These are phyloP conservation scores for Friedmanniomyces simplex DNA, from an alignment of 495 filamentous ascomycete species.

Conservation along the genomic window DNA sequence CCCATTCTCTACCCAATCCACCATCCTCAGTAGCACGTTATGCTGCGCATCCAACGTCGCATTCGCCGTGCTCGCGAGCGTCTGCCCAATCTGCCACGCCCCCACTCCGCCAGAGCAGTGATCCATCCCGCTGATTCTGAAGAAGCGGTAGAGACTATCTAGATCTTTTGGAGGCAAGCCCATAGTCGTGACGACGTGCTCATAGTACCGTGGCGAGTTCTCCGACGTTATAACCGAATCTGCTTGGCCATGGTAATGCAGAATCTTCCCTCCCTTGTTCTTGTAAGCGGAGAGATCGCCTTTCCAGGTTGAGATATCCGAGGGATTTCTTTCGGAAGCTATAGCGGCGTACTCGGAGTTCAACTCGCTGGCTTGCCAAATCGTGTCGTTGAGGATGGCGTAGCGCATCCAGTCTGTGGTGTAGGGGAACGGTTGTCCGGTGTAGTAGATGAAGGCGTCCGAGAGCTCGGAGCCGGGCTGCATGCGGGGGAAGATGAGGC, in stretches of 20 bases:
- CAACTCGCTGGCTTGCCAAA: slow-evolving; percentile 37
- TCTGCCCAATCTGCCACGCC: slow-evolving; percentile 45
- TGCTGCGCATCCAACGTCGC: slow-evolving; percentile 13
- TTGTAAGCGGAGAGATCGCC: slow-evolving; percentile 25
- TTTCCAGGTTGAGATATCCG: slow-evolving; percentile 41
- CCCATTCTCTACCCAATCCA: slow-evolving; percentile 52
- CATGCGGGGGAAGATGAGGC: slow-evolving; percentile 29
- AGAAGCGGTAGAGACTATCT: slow-evolving; percentile 52
- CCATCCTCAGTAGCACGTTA: slow-evolving; percentile 38
- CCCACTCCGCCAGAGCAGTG: slow-evolving; percentile 42
- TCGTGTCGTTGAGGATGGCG: slow-evolving; percentile 42
- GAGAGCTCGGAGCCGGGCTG: slow-evolving; percentile 22
- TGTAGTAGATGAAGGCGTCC: slow-evolving; percentile 13
- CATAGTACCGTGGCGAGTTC: slow-evolving; percentile 26
- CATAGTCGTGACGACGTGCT: slow-evolving; percentile 39
- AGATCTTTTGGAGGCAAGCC: slow-evolving; percentile 27
- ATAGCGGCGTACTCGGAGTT: slow-evolving; percentile 33
- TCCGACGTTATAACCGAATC: slow-evolving; percentile 24
- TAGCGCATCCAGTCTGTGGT: slow-evolving; percentile 37
- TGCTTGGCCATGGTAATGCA: slow-evolving; percentile 27
- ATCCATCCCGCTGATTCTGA: slow-evolving; percentile 47
- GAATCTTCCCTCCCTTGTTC: slow-evolving; percentile 25
- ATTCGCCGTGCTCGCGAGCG: neutral
- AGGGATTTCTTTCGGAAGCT: slow-evolving; percentile 16
- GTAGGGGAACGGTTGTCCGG: slow-evolving; percentile 8